Evolutionary conservation across 495 filamentous ascomycete species (phyloP).

Genomic region (Hypoxylon subgilvum): DNA sequence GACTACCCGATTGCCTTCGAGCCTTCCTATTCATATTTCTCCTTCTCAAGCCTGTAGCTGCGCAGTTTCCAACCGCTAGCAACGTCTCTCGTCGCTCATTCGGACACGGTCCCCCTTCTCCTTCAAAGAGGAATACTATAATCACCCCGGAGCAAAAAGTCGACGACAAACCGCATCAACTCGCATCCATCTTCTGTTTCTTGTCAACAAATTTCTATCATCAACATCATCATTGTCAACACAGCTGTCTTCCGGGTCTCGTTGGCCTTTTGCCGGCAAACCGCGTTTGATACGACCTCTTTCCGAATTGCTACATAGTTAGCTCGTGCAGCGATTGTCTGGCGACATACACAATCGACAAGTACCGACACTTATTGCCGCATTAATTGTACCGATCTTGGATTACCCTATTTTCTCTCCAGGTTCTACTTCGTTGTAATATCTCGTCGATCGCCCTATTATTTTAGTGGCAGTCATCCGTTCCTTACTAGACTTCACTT

Average conservation of each 20-base stretch:
- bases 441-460: slow-evolving; percentile 36
- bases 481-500: slow-evolving; percentile 44
- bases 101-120: slow-evolving; percentile 22
- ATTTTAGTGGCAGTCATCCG: slow-evolving; percentile 40
- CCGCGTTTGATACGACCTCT: slow-evolving; percentile 44
- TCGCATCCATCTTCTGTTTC: slow-evolving; percentile 41
- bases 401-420: slow-evolving; percentile 21
- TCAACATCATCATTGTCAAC: slow-evolving; percentile 29
- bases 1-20: slow-evolving; percentile 12
- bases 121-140: slow-evolving; percentile 24
- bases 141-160: slow-evolving; percentile 26
- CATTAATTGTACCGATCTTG: slow-evolving; percentile 39
- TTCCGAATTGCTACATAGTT: slow-evolving; percentile 36
- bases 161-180: slow-evolving; percentile 26
- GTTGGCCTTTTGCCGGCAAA: slow-evolving; percentile 31
- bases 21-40: slow-evolving; percentile 40
- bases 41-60: slow-evolving; percentile 45
- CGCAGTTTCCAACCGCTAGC: slow-evolving; percentile 30
- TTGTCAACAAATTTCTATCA: slow-evolving; percentile 40
- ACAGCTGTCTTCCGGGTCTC: slow-evolving; percentile 32
- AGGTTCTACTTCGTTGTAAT: slow-evolving; percentile 42
- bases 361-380: slow-evolving; percentile 15
- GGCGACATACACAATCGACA: slow-evolving; percentile 7
- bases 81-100: slow-evolving; percentile 34
- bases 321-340: slow-evolving; percentile 25